A percentile compares a stretch with the other conserved stretches of the same genome.
Evolutionary conservation across 2,329 filamentous ascomycete species (phyloP).

Genomic region (Sphaerulina vaccinii): DNA sequence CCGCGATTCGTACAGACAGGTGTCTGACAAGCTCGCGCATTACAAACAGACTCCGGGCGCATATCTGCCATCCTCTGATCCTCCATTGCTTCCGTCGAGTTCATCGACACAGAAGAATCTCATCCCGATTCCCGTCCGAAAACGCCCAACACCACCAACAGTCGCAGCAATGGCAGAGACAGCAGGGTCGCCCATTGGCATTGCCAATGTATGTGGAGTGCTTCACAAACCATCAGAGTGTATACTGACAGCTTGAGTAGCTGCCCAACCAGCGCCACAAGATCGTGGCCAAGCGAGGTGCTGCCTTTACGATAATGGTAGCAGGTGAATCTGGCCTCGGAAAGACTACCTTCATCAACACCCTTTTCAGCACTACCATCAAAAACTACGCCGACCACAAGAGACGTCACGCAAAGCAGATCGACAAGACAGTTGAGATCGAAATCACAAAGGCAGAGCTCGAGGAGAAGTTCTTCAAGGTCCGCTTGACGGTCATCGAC

Average conservation of each 20-base stretch:
- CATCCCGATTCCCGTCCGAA: constrained; percentile 10
- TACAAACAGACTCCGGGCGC: constrained; percentile 13
- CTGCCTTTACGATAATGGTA: constrained; percentile 99
- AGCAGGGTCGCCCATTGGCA: constrained; percentile 64
- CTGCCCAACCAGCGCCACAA: constrained; percentile 71
- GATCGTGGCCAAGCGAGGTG: constrained; percentile 80
- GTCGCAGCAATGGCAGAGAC: constrained; percentile 62
- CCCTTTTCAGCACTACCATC: constrained; percentile 98
- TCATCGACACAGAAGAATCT: constrained; percentile 9
- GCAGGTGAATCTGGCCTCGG: constrained; percentile 97
- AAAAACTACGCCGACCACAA: constrained; percentile 99
- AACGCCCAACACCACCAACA: constrained; percentile 12
- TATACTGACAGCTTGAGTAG: constrained; percentile 46
- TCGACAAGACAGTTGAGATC: constrained; percentile 99
- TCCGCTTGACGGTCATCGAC: constrained; percentile 97
- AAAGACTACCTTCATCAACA: constrained; percentile 99
- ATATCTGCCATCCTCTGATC: constrained; percentile 11
- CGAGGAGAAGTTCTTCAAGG: constrained; percentile 99
- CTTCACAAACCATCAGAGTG: not conserved
- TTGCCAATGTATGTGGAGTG: constrained; percentile 64
- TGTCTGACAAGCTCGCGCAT: constrained; percentile 8
- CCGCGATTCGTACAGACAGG: constrained; percentile 6
- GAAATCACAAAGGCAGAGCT: constrained; percentile 99
- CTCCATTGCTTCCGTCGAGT: constrained; percentile 1
- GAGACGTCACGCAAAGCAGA: constrained; percentile 97